Conservation (phyloP, 345 rosid genomes). For the Camelina hispida region DNA sequence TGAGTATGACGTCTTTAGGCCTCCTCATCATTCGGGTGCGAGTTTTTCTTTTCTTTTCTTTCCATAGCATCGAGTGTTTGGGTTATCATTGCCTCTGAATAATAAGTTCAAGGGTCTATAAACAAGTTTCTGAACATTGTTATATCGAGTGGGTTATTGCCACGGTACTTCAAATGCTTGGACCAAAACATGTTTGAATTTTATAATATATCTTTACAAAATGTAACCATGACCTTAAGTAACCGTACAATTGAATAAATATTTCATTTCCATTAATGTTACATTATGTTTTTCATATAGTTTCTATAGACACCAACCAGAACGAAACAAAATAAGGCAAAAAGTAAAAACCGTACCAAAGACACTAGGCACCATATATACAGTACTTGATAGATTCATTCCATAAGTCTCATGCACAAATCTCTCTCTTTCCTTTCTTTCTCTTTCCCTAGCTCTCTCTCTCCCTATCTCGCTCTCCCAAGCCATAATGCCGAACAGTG, state of each 20-base stretch:
- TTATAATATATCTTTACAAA: too few relatives aligned
- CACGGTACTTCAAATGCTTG: too few relatives aligned
- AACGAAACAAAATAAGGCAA: background rate
- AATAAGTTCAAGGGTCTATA: too few relatives aligned
- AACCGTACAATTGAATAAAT: slow-evolving; percentile 4
- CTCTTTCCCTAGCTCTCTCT: background rate
- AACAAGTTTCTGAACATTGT: too few relatives aligned
- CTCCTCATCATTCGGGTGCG: too few relatives aligned
- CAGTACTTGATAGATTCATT: background rate
- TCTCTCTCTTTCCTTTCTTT: background rate
- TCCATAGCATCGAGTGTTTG: too few relatives aligned
- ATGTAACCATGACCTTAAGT: background rate
- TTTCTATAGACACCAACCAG: background rate
- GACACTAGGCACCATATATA: slow-evolving; percentile 37
- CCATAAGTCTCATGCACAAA: slow-evolving; percentile 28
- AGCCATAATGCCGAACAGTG: slow-evolving; percentile 33
- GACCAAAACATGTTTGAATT: too few relatives aligned
- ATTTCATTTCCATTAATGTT: slow-evolving; percentile 7
- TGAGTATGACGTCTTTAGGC: too few relatives aligned
- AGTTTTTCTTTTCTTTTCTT: too few relatives aligned
- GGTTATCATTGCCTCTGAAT: too few relatives aligned
- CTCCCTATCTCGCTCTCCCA: slow-evolving; percentile 8
- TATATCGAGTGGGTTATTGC: too few relatives aligned
- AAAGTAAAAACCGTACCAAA: slow-evolving; percentile 22
- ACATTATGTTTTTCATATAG: background rate